Evolutionary conservation across 345 rosid genomes (phyloP), one percentile per base, ranked within the genome.

Genomic region (Syzygium jambos): DNA sequence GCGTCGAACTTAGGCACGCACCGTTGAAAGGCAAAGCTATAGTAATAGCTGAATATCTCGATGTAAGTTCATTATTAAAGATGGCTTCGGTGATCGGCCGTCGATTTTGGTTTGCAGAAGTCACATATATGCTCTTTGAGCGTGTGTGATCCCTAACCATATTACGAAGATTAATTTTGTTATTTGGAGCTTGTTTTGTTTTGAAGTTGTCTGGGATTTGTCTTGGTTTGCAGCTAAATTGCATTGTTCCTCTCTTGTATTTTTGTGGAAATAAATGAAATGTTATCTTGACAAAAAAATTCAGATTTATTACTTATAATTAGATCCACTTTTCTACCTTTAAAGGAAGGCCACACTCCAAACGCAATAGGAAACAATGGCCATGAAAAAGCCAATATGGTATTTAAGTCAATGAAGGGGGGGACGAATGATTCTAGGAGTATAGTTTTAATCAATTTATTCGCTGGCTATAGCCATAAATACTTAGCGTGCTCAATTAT

Each of bases 1-100:
- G 11, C 0, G 3, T 0, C 6, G 1, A 56, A 57, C 27, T 6
- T 57, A 57, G 25, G 0, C 14, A 2, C 25, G 63, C 29, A 57
- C 0, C 14, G 4, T 13, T 0, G 2, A 56, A 56, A 22, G 0
- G 0, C 1, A 0, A 0, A 22, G n/a, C 61, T 3, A 3, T 38
- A 3, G 4, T 56, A 56, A 56, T 23, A 56, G 12, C 9, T 56
- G 23, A 12, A 56, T 9, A 56, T 56, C 2, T 23, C 0, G 12
- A 5, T 56, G 16, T 56, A 12, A 3, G n/a, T 23, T 56, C 23
- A 56, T 56, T 56, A 56, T 12, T 23, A 23, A 56, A 23, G 61
- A 56, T 0, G 1, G 23, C 3, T 56, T 56, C 13, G 61, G 23
- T 56, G 23, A 56, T 56, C 10, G n/a, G 23, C n/a, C n/a, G 16